Conservation (phyloP, 73 alveolate species). For the Tetrahymena malaccensis region DNA sequence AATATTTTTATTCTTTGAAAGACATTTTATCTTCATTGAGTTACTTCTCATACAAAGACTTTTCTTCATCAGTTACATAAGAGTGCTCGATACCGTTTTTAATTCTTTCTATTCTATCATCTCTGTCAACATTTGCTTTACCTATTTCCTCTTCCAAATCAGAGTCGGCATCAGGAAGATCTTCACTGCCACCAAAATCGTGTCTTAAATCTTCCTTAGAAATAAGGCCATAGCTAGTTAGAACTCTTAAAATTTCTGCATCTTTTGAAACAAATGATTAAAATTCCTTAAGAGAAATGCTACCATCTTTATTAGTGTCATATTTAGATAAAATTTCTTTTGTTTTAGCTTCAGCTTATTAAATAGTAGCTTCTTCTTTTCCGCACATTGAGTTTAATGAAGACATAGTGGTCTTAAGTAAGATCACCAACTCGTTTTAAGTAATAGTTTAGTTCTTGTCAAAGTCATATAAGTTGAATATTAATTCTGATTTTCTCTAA, state of each 20-base stretch:
- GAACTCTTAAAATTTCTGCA: conserved; percentile 69
- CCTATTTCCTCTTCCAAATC: conserved; percentile 67
- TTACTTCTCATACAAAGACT: conserved; percentile 21
- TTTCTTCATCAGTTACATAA: conserved; percentile 54
- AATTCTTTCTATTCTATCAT: conserved; percentile 31
- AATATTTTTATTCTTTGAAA: neutral
- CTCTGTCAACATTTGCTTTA: conserved; percentile 12
- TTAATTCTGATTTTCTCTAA: conserved; percentile 56
- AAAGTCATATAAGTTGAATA: conserved; percentile 79
- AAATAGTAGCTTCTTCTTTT: conserved; percentile 63
- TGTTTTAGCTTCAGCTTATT: conserved; percentile 77
- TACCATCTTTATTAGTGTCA: conserved; percentile 88
- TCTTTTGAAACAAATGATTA: conserved; percentile 75
- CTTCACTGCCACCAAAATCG: conserved; percentile 68
- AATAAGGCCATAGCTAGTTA: conserved; percentile 51
- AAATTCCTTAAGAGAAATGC: conserved; percentile 82
- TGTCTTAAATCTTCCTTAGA: conserved; percentile 64
- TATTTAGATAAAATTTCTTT: conserved; percentile 81
- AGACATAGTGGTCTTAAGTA: conserved; percentile 72
- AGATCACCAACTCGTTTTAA: conserved; percentile 80
- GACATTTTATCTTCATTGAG: neutral
- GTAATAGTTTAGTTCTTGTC: conserved; percentile 82
- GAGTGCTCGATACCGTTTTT: conserved; percentile 46
- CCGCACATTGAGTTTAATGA: conserved; percentile 64
- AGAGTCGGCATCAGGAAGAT: conserved; percentile 59